Percentiles rank a stretch among this genome's conserved stretches.
Conservation (phyloP, 371 early-diverging fungal species). For the Actinomortierella ambigua region DNA sequence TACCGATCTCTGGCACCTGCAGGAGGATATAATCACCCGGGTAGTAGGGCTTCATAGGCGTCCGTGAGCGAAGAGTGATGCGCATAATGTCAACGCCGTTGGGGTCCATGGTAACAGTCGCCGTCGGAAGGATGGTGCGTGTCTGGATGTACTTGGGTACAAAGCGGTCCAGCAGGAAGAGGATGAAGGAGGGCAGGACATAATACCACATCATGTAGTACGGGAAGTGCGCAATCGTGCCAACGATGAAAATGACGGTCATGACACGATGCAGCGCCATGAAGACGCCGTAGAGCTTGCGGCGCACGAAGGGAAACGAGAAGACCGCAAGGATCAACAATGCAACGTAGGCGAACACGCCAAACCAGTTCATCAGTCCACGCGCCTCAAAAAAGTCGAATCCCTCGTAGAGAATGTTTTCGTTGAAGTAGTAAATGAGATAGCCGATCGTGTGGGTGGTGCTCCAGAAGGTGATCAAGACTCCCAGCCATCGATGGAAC, state of each 20-base stretch:
- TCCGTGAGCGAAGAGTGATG: not conserved
- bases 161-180: constrained; percentile 3
- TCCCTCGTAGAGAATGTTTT: not conserved
- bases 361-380: constrained; percentile 6
- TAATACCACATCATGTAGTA: constrained; percentile 2
- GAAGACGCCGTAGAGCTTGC: not conserved
- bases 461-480: constrained; percentile 5
- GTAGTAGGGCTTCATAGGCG: constrained; percentile 3
- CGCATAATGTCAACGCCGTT: not conserved
- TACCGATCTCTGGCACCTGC: not conserved
- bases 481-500: constrained; percentile 9
- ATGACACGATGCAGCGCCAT: constrained; percentile 2
- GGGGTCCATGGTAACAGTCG: not conserved
- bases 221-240: not conserved
- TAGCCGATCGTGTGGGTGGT: constrained; percentile 7
- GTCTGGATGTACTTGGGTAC: constrained; percentile 2
- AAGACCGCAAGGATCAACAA: not conserved
- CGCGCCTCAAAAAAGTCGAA: not conserved
- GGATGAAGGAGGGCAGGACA: constrained; percentile 3
- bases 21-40: constrained; percentile 1
- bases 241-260: not conserved
- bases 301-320: not conserved
- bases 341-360: constrained; percentile 2
- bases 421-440: constrained; percentile 8
- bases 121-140: not conserved